Evolutionary conservation across 2,329 filamentous ascomycete genomes (phyloP), one percentile per base, ranked within the genome.

Genomic region (Emergomyces orientalis): DNA sequence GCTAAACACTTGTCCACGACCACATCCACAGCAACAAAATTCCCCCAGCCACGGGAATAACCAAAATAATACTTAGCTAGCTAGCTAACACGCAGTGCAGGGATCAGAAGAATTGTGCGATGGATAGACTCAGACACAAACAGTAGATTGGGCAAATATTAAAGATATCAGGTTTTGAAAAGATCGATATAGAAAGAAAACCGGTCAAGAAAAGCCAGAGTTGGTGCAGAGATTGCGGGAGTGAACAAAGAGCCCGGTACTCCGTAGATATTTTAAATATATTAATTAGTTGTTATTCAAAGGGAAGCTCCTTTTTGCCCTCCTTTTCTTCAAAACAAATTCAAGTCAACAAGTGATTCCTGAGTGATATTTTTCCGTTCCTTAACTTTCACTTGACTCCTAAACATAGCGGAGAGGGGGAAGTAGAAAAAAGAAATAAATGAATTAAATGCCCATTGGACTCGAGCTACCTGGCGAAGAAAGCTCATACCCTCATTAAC

Each of bases 1-100:
- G 54, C 54, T 37, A 41, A 57, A 41, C 54, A 39, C 34, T 39
- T 39, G 32, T 56, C 14, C 51, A 54, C 51, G 14, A 17, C 51
- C 54, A 56, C 54, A 57, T 39, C 54, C 11, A 57, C 34, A 57
- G 34, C 34, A 39, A 57, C 22, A 17, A 41, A 41, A 27, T 27
- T 56, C 8, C 52, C 34, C 54, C 54, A 57, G 34, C 54, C 54
- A 57, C 54, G 22, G 34, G 54, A 57, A 55, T 55, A 55, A n/a
- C 19, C 52, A 3, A 22, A 14, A 55, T n/a, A 22, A 34, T 32
- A 54, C 34, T 9, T 13, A n/a, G 19, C 7, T 22, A 37, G 52
- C 52, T 34, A 37, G 52, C 52, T 34, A 13, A 55, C 30, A 34
- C 4, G 7, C 14, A 55, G 30, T n/a, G 25, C 25, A 30, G 22